Evolutionary conservation across 768 basidiomycete species (phyloP).

Genomic region (Naganishia onofrii): DNA sequence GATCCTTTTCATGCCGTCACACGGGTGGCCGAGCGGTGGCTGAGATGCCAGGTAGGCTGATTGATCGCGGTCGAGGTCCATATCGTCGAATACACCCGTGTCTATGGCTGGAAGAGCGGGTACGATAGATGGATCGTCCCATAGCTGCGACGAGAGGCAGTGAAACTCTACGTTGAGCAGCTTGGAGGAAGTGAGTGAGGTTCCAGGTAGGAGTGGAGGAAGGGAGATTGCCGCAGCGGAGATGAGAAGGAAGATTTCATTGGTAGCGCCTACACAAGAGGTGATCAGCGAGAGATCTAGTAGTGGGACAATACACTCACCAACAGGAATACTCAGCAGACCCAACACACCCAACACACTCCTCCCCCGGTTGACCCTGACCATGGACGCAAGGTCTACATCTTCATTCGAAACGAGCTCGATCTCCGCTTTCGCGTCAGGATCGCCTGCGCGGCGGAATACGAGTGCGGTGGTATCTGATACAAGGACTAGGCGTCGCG

Average conservation of each 20-base stretch:
- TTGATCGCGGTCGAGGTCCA: neutral
- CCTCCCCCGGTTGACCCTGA: conserved; percentile 67
- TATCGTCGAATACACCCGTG: conserved; percentile 14
- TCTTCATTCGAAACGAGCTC: conserved; percentile 76
- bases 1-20: conserved; percentile 82
- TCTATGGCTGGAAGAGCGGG: neutral
- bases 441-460: conserved; percentile 45
- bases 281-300: neutral
- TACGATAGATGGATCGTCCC: conserved; percentile 64
- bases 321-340: conserved; percentile 52
- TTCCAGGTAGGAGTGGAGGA: conserved; percentile 61
- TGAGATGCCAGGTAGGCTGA: neutral
- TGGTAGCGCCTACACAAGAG: conserved; percentile 25
- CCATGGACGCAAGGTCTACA: conserved; percentile 65
- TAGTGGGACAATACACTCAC: conserved; percentile 32
- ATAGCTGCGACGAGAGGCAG: conserved; percentile 74
- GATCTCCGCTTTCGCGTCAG: conserved; percentile 59
- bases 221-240: conserved; percentile 70
- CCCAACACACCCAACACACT: conserved; percentile 79
- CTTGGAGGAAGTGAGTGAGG: conserved; percentile 61
- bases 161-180: conserved; percentile 89
- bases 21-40: conserved; percentile 71
- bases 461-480: conserved; percentile 45
- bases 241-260: conserved; percentile 71
- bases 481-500: conserved; percentile 45